Conservation (phyloP, 345 rosid species). For the Euphorbia lathyris region DNA sequence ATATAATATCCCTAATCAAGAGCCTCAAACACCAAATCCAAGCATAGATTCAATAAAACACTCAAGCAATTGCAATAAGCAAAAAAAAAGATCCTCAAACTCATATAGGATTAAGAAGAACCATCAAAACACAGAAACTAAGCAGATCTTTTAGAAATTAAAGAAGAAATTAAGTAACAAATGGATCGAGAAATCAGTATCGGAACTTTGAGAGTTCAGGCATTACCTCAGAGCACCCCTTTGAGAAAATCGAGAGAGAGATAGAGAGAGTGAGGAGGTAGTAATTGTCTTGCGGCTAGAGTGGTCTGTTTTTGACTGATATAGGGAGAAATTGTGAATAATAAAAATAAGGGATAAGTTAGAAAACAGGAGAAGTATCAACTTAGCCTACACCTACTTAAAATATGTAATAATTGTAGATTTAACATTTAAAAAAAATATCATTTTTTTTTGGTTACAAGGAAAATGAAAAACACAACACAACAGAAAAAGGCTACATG, state of each 20-base stretch:
- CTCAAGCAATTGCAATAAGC: neutral
- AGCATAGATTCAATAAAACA: neutral
- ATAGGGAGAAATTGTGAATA: neutral
- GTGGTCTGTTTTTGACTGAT: neutral
- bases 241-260: neutral
- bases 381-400: too few relatives aligned
- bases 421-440: too few relatives aligned
- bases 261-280: neutral
- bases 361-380: too few relatives aligned
- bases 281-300: neutral
- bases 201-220: neutral
- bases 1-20: neutral
- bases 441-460: too few relatives aligned
- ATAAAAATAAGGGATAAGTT: too few relatives aligned
- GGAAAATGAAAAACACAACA: too few relatives aligned
- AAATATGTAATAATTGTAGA: too few relatives aligned
- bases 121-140: neutral
- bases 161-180: neutral
- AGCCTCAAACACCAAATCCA: constrained; percentile 4
- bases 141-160: neutral
- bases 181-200: neutral
- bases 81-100: neutral
- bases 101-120: neutral
- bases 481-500: too few relatives aligned
- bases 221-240: constrained; percentile 30